Percentiles rank a stretch among this genome's conserved stretches.
phyloP scores from a whole-genome alignment of 371 early-diverging fungal species.

The Rhizopus stolonifer region DNA sequence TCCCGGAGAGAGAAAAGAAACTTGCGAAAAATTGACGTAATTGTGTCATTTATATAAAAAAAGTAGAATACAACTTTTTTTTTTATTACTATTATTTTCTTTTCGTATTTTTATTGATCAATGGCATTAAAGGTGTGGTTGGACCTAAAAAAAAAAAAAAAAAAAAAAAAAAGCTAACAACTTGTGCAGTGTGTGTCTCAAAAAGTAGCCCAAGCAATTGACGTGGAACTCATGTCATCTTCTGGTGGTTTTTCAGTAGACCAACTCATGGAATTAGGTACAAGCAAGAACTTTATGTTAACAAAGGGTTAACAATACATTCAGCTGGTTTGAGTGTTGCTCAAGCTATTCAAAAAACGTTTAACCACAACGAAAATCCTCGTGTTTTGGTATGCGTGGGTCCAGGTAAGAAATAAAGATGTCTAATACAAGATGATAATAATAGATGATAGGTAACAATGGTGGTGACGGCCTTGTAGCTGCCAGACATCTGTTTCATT shows the following conservation, averaged over 20 bases:
- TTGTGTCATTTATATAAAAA: neutral
- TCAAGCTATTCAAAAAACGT: conserved; percentile 77
- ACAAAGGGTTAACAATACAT: neutral
- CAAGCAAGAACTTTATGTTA: conserved; percentile 22
- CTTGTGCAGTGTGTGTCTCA: conserved; percentile 68
- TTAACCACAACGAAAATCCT: conserved; percentile 45
- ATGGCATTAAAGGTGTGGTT: neutral
- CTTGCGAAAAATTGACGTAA: neutral
- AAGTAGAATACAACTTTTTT: neutral
- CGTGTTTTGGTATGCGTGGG: conserved; percentile 77
- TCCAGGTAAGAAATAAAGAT: conserved; percentile 53
- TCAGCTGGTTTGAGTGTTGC: conserved; percentile 89
- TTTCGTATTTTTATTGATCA: neutral
- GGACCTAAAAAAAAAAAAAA: neutral
- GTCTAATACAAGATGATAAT: neutral
- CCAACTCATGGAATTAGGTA: conserved; percentile 85
- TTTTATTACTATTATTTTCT: neutral
- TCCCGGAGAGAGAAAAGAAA: neutral
- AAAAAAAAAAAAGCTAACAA: neutral
- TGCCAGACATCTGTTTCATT: conserved; percentile 85
- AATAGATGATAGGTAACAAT: conserved; percentile 63
- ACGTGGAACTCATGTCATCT: conserved; percentile 82
- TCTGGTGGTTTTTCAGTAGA: conserved; percentile 83
- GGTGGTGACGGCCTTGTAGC: conserved; percentile 95
- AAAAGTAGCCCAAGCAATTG: conserved; percentile 74